These are phyloP conservation scores for Saccharum spontaneum DNA, from an alignment of 176 grass and related monocot species.

Conservation along the genomic window DNA sequence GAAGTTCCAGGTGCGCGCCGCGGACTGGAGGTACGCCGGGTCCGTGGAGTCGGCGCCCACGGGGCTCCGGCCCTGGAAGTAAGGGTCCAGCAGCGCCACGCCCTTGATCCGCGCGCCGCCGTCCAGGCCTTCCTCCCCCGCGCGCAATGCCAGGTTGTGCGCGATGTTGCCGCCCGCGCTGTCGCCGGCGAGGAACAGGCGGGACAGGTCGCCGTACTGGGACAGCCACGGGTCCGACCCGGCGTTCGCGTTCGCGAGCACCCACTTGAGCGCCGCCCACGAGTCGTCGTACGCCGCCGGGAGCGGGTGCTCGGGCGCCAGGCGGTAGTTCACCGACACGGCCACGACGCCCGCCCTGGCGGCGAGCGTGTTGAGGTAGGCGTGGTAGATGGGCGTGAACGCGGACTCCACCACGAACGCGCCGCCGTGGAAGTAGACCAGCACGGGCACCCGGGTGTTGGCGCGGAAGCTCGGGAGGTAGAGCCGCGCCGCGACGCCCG, in stretches of 20 bases:
- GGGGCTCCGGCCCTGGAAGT: slow-evolving; percentile 65
- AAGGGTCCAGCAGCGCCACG: slow-evolving; percentile 68
- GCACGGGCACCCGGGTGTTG: slow-evolving; percentile 38
- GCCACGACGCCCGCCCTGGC: slow-evolving; percentile 48
- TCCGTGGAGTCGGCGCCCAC: slow-evolving; percentile 47
- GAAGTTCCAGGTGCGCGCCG: slow-evolving; percentile 67
- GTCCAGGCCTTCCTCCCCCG: slow-evolving; percentile 33
- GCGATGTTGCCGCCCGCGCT: slow-evolving; percentile 89
- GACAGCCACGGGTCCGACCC: slow-evolving; percentile 64
- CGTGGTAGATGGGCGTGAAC: slow-evolving; percentile 62
- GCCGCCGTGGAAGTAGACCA: slow-evolving; percentile 91
- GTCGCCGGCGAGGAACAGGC: slow-evolving; percentile 68
- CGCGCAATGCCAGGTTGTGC: slow-evolving; percentile 75
- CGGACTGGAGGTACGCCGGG: slow-evolving; percentile 44
- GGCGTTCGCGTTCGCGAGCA: slow-evolving; percentile 23
- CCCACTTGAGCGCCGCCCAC: slow-evolving; percentile 78
- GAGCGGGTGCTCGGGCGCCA: slow-evolving; percentile 70
- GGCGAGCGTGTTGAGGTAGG: slow-evolving; percentile 52
- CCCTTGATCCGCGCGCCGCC: slow-evolving; percentile 51
- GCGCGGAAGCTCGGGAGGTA: slow-evolving; percentile 52
- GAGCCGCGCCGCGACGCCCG: slow-evolving; percentile 53
- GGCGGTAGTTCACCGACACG: slow-evolving; percentile 77
- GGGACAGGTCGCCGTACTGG: slow-evolving; percentile 57
- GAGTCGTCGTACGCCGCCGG: slow-evolving; percentile 78
- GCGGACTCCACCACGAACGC: slow-evolving; percentile 73